Evolutionary conservation across 139 green algal genomes (phyloP).

Genomic region (Chlorella sp.): DNA sequence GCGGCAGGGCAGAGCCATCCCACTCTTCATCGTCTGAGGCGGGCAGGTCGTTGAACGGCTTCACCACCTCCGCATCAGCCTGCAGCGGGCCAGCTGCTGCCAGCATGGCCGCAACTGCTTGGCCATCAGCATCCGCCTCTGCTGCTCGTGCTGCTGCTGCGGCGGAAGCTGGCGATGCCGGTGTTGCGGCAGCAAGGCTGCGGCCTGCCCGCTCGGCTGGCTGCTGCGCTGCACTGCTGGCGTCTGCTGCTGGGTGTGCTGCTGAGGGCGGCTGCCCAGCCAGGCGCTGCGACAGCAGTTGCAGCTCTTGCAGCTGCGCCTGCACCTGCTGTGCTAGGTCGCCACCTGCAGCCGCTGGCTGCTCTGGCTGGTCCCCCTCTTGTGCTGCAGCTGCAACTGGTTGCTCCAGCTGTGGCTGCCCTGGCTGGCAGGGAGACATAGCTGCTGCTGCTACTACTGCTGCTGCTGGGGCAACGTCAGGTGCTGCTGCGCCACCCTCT

Average conservation of each 20-base stretch:
- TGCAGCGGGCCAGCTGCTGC: no score
- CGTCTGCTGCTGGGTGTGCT: neutral
- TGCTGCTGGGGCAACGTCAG: neutral
- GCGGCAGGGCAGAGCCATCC: neutral
- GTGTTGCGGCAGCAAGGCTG: no score
- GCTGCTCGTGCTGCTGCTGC: no score
- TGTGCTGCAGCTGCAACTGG: neutral
- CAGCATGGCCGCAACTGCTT: no score
- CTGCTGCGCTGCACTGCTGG: neutral
- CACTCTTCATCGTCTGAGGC: neutral
- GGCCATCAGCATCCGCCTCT: no score
- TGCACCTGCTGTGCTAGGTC: constrained; percentile 5
- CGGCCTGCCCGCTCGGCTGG: no score
- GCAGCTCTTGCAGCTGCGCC: constrained; percentile 5
- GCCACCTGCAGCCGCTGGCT: neutral
- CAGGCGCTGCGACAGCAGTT: constrained; percentile 18
- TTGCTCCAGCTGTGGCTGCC: neutral
- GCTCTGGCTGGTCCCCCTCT: neutral
- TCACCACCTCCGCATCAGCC: no score
- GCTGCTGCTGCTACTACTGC: neutral
- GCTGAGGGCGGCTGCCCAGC: neutral
- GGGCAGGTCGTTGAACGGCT: neutral
- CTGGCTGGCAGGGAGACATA: neutral
- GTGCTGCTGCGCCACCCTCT: no score
- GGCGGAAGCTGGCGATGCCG: no score